Evolutionary conservation across 2,329 filamentous ascomycete genomes (phyloP), one percentile per base, ranked within the genome.

Genomic region (Hypoxylon sp.): DNA sequence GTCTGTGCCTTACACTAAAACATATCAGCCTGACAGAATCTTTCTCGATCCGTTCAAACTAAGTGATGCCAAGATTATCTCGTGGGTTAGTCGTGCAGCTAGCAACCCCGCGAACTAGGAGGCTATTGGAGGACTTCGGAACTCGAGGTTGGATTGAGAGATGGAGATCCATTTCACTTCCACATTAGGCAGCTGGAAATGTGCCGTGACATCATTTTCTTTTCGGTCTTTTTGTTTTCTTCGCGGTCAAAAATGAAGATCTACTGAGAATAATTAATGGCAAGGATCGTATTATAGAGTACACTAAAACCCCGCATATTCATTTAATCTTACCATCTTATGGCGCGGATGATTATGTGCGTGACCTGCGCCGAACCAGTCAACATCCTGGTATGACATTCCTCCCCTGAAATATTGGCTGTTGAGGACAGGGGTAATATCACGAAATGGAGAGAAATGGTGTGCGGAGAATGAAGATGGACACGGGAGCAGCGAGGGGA

Each of bases 301-400:
- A n/a, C n/a, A 26, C 44, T 35, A 25, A 30, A 55, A 48, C 44
- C 48, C 51, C 47, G 40, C 50, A 55, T 38, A 38, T 30, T 30
- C 26, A 45, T 19, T 40, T 17, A n/a, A n/a, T 48, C 42, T 46
- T 38, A 36, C 12, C 40, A 37, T 45, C 32, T 15, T n/a, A n/a
- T n/a, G n/a, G n/a, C n/a, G n/a, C n/a, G n/a, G 31, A 32, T 44
- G 38, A 34, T 29, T 40, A 56, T 48, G 59, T 60, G 57, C 61
- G 62, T 66, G 63, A 64, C 63, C 51, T 11, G 52, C 38, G n/a
- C 26, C 36, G 43, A 56, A 37, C 62, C 63, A 63, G 56, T 62
- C 21, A 63, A 36, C 54, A 57, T 37, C 55, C 51, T 27, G 20
- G 38, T 51, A 62, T 38, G 58, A 51, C 59, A 37, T 48, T 48